phyloP scores from a whole-genome alignment of 2,329 filamentous ascomycete genomes.

The Penicillium expansum region DNA sequence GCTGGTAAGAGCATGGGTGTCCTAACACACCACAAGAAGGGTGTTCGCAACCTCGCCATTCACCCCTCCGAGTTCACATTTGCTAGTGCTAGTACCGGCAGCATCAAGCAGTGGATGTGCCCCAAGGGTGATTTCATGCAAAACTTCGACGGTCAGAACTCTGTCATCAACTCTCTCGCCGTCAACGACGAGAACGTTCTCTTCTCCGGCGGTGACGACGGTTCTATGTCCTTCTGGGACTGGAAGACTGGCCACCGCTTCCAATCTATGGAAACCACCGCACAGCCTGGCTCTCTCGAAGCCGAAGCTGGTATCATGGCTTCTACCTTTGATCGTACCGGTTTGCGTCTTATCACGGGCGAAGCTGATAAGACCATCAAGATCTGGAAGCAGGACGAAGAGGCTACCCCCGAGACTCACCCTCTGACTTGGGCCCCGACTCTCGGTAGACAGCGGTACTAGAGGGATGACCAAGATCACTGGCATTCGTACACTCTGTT shows the following conservation, averaged over 20 bases:
- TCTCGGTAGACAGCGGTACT: constrained; percentile 73
- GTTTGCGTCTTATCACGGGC: constrained; percentile 83
- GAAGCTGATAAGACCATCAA: constrained; percentile 99
- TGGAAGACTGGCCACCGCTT: constrained; percentile 96
- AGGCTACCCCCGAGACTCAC: constrained; percentile 85
- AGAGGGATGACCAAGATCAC: constrained; percentile 21
- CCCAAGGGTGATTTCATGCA: constrained; percentile 98
- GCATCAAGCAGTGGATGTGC: constrained; percentile 99
- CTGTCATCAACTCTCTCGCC: constrained; percentile 90
- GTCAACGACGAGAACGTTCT: constrained; percentile 94
- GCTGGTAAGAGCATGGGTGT: constrained; percentile 96
- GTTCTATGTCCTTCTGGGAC: constrained; percentile 96
- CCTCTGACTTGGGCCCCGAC: constrained; percentile 90
- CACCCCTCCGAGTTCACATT: constrained; percentile 97
- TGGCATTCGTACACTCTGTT: constrained; percentile 11
- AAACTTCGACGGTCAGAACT: constrained; percentile 94
- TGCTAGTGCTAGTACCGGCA: constrained; percentile 83
- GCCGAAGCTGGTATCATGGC: constrained; percentile 95
- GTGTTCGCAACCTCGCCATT: constrained; percentile 76
- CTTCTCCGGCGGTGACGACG: constrained; percentile 93
- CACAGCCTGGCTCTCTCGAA: constrained; percentile 89
- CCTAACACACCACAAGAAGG: constrained; percentile 97
- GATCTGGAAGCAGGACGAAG: constrained; percentile 92
- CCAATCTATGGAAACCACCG: constrained; percentile 84
- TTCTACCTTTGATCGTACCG: constrained; percentile 86